These are phyloP conservation scores for Diphasiastrum complanatum DNA, from an alignment of 83 land plant genomes.

Conservation along the genomic window DNA sequence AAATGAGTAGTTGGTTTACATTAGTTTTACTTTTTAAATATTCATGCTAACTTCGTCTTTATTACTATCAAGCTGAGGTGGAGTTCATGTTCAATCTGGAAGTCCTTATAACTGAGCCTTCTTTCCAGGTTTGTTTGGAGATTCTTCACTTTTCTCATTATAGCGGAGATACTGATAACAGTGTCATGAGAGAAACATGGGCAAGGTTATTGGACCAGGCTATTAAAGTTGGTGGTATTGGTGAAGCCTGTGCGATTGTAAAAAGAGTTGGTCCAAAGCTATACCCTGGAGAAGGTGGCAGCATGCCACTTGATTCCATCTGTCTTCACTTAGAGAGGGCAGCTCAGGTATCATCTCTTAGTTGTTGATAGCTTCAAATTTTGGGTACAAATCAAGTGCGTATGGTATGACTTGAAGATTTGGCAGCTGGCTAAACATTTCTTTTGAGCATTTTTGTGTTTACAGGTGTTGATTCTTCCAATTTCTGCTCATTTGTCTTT, in stretches of 20 bases:
- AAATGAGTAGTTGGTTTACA: no score
- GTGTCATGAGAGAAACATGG: conserved; percentile 90
- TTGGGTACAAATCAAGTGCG: no score
- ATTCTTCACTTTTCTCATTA: conserved; percentile 92
- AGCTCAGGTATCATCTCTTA: conserved; percentile 55
- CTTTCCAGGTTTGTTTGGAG: conserved; percentile 77
- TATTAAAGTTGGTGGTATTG: conserved; percentile 70
- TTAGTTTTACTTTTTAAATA: no score
- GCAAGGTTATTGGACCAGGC: conserved; percentile 89
- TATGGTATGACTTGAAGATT: no score
- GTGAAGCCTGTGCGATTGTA: conserved; percentile 85
- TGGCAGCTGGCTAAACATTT: no score
- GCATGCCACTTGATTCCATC: conserved; percentile 79
- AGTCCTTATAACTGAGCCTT: not conserved
- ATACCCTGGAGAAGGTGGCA: conserved; percentile 92
- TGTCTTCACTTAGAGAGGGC: conserved; percentile 97
- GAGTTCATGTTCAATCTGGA: not conserved
- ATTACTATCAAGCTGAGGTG: not conserved
- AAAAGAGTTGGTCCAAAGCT: conserved; percentile 79
- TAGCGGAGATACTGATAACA: conserved; percentile 76
- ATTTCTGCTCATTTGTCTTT: no score
- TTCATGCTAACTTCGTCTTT: no score
- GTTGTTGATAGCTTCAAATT: no score
- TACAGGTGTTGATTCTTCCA: no score
- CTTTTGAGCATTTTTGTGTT: no score